Evolutionary conservation across 2,329 filamentous ascomycete species (phyloP).

Genomic region (Talaromyces albobiverticillius): DNA sequence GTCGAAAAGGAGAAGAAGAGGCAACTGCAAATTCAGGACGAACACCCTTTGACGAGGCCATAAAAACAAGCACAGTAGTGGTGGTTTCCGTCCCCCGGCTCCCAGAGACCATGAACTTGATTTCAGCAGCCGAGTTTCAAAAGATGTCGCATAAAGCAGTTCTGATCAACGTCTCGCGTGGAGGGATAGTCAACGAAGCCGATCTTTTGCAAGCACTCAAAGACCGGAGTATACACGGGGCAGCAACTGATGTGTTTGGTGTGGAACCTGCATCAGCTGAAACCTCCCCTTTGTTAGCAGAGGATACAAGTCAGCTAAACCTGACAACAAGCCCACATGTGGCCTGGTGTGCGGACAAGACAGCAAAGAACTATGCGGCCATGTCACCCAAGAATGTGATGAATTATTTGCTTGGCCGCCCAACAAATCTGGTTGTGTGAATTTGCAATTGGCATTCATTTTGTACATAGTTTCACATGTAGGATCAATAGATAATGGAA

Average conservation of each 20-base stretch:
- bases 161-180: slow-evolving; percentile 50
- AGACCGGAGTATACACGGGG: slow-evolving; percentile 46
- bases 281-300: slow-evolving; percentile 42
- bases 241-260: slow-evolving; percentile 51
- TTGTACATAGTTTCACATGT: not conserved
- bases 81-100: slow-evolving; percentile 30
- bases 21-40: slow-evolving; percentile 14
- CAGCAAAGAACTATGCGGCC: slow-evolving; percentile 36
- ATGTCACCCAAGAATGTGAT: slow-evolving; percentile 11
- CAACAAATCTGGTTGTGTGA: slow-evolving; percentile 12
- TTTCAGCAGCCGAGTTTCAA: slow-evolving; percentile 39
- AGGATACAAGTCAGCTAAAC: slow-evolving; percentile 47
- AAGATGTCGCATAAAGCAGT: slow-evolving; percentile 46
- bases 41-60: slow-evolving; percentile 27
- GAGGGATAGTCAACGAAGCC: slow-evolving; percentile 51
- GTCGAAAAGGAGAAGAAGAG: slow-evolving; percentile 36
- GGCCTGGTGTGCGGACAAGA: slow-evolving; percentile 52
- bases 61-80: slow-evolving; percentile 29
- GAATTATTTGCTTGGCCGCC: slow-evolving; percentile 9
- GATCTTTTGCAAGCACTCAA: slow-evolving; percentile 47
- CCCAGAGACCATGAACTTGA: slow-evolving; percentile 32
- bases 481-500: too few species aligned
- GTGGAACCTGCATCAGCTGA: slow-evolving; percentile 47
- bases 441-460: not conserved
- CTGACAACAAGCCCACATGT: slow-evolving; percentile 53